A percentile compares a stretch with the other conserved stretches of the same genome.
phyloP scores from a whole-genome alignment of 768 basidiomycete genomes.

The Coprinellus micaceus region DNA sequence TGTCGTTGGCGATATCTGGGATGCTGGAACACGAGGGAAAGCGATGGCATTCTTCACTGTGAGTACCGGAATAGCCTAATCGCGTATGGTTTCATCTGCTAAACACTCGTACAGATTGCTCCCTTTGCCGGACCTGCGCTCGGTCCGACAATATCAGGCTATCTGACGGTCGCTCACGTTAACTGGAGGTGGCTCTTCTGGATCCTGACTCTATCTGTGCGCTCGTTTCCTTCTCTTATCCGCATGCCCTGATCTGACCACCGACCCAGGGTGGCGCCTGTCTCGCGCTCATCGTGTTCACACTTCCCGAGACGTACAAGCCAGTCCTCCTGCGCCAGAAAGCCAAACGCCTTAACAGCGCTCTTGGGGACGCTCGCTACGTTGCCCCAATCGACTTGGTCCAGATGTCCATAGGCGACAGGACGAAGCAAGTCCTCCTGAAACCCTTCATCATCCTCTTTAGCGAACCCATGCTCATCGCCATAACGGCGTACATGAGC shows the following conservation, averaged over 20 bases:
- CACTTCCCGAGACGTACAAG: constrained; percentile 68
- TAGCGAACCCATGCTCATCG: constrained; percentile 62
- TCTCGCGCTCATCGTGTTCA: constrained; percentile 45
- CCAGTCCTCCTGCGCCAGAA: constrained; percentile 53
- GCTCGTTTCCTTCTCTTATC: too few species aligned
- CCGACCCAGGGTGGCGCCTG: constrained; percentile 42
- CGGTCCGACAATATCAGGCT: constrained; percentile 52
- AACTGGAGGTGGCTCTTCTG: constrained; percentile 70
- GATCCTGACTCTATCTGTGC: constrained; percentile 59
- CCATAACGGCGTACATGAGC: constrained; percentile 57
- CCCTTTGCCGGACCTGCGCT: constrained; percentile 66
- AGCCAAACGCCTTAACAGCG: constrained; percentile 46
- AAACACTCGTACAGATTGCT: constrained; percentile 30
- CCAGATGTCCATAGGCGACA: constrained; percentile 34
- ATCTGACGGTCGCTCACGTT: constrained; percentile 28
- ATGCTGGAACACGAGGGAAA: constrained; percentile 54
- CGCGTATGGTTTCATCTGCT: too few species aligned
- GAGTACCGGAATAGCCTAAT: too few species aligned
- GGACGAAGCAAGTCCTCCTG: constrained; percentile 43
- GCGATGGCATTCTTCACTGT: constrained; percentile 60
- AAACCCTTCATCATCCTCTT: constrained; percentile 65
- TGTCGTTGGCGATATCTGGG: constrained; percentile 62
- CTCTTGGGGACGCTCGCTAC: constrained; percentile 48
- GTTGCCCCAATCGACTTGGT: constrained; percentile 49
- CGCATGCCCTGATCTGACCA: too few species aligned